These are phyloP conservation scores for Saccharata proteae DNA, from an alignment of 2,329 filamentous ascomycete species.

Conservation along the genomic window DNA sequence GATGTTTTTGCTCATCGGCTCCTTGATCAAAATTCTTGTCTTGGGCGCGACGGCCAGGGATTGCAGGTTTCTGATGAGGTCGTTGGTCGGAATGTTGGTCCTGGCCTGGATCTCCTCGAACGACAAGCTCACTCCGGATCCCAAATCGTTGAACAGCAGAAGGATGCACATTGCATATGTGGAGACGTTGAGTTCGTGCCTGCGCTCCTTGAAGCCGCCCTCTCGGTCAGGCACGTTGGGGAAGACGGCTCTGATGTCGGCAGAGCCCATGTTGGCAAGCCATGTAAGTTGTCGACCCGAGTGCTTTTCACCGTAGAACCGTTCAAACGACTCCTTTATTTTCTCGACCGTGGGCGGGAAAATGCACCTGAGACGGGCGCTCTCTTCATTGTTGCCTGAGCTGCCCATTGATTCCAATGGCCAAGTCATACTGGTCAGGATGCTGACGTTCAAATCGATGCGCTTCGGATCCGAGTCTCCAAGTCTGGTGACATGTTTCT, in stretches of 20 bases:
- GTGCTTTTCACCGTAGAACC: constrained; percentile 77
- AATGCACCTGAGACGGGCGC: constrained; percentile 43
- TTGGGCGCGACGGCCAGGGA: constrained; percentile 75
- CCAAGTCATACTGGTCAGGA: constrained; percentile 92
- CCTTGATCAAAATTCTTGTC: constrained; percentile 67
- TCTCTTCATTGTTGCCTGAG: constrained; percentile 37
- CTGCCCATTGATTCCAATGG: constrained; percentile 74
- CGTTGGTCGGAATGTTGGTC: constrained; percentile 64
- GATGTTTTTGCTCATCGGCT: constrained; percentile 65
- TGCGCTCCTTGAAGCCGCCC: constrained; percentile 51
- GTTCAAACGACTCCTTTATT: constrained; percentile 73
- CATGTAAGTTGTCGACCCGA: constrained; percentile 83
- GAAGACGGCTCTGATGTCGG: constrained; percentile 74
- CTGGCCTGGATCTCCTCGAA: constrained; percentile 71
- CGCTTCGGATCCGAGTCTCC: constrained; percentile 47
- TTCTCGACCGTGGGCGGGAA: constrained; percentile 64
- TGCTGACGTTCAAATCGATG: constrained; percentile 70
- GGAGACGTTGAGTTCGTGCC: constrained; percentile 83
- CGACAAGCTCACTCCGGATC: constrained; percentile 36
- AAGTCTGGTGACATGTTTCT: constrained; percentile 50
- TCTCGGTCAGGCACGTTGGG: constrained; percentile 60
- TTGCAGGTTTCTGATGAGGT: constrained; percentile 67
- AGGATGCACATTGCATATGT: constrained; percentile 89
- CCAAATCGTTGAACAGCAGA: constrained; percentile 74
- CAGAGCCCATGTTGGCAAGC: constrained; percentile 64